These are phyloP conservation scores for Spinacia oleracea DNA, from an alignment of 179 eudicot species.

Conservation along the genomic window DNA sequence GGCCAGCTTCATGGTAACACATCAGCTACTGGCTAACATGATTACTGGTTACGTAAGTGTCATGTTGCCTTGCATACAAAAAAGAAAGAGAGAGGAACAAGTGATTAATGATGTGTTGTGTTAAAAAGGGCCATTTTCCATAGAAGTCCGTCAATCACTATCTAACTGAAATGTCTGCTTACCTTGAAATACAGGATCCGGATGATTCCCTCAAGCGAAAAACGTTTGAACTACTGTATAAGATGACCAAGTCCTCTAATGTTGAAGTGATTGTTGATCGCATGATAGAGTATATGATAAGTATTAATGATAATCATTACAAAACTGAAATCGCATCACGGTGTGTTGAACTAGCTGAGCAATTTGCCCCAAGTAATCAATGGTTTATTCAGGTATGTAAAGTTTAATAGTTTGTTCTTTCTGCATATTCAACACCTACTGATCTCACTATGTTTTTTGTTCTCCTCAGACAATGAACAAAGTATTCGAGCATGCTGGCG, in stretches of 20 bases:
- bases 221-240: slow-evolving; percentile 93
- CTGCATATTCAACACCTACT: slow-evolving; percentile 2
- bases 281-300: slow-evolving; percentile 95
- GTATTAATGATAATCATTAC: slow-evolving; percentile 86
- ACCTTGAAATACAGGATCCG: slow-evolving; percentile 68
- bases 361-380: slow-evolving; percentile 97
- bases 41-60: background rate
- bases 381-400: slow-evolving; percentile 92
- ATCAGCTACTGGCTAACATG: background rate
- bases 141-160: background rate
- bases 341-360: slow-evolving; percentile 99
- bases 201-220: slow-evolving; percentile 98
- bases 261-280: slow-evolving; percentile 99
- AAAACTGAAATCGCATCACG: slow-evolving; percentile 98
- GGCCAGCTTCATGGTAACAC: background rate
- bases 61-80: background rate
- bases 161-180: slow-evolving; percentile 23
- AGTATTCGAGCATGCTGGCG: slow-evolving; percentile 99
- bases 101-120: background rate
- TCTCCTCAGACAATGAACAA: slow-evolving; percentile 86
- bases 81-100: background rate
- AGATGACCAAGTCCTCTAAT: slow-evolving; percentile 96
- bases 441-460: slow-evolving; percentile 30
- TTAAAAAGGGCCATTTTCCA: background rate
- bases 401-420: background rate